phyloP scores from a whole-genome alignment of 2,329 filamentous ascomycete genomes.

The Ramularia collo-cygni region DNA sequence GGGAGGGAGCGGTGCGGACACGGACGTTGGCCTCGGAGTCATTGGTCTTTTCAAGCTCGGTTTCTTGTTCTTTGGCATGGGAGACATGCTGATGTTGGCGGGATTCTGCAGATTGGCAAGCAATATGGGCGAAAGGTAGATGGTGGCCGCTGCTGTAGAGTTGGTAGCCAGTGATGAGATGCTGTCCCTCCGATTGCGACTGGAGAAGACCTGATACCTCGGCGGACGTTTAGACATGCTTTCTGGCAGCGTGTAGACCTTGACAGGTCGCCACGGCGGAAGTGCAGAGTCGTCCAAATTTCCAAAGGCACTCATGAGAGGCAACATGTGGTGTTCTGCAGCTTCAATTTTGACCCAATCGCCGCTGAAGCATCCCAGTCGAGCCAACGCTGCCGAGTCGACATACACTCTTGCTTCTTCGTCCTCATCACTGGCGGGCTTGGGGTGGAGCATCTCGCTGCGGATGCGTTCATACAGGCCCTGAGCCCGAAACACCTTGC shows the following conservation, averaged over 20 bases:
- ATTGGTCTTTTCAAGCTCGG: slow-evolving; percentile 37
- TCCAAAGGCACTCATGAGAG: slow-evolving; percentile 60
- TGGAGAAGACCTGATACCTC: slow-evolving; percentile 49
- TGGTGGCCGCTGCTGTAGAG: slow-evolving; percentile 52
- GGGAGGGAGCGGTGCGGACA: slow-evolving; percentile 47
- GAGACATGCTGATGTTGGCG: slow-evolving; percentile 70
- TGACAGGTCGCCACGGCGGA: slow-evolving; percentile 73
- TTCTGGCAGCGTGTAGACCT: slow-evolving; percentile 83
- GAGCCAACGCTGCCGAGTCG: slow-evolving; percentile 75
- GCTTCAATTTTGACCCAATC: slow-evolving; percentile 89
- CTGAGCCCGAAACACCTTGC: slow-evolving; percentile 77
- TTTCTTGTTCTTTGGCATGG: slow-evolving; percentile 40
- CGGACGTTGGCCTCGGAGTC: slow-evolving; percentile 25
- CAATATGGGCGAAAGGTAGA: slow-evolving; percentile 77
- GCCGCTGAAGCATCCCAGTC: slow-evolving; percentile 92
- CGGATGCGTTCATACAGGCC: slow-evolving; percentile 67
- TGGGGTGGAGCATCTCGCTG: slow-evolving; percentile 75
- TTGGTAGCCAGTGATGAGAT: slow-evolving; percentile 42
- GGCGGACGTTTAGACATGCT: slow-evolving; percentile 49
- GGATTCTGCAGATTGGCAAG: slow-evolving; percentile 78
- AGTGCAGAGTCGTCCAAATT: slow-evolving; percentile 59
- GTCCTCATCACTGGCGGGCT: slow-evolving; percentile 76
- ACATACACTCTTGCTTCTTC: slow-evolving; percentile 83
- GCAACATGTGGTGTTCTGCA: slow-evolving; percentile 63
- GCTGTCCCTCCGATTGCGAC: slow-evolving; percentile 46